Conservation (phyloP, 1,284 basidiomycete species). For the Ceratobasidium sp. region DNA sequence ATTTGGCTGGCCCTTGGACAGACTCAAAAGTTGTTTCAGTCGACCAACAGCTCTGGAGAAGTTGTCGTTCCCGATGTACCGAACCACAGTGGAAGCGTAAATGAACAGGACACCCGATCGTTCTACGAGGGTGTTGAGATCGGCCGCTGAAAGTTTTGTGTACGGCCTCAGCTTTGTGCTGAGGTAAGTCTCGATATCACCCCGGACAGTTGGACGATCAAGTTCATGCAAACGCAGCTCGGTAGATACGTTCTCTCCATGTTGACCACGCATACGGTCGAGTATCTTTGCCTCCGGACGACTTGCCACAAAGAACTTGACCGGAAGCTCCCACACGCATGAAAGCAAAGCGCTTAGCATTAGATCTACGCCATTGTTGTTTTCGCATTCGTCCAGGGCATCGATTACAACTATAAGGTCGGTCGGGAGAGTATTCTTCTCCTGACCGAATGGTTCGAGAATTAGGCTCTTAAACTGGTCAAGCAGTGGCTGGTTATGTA, state of each 20-base stretch:
- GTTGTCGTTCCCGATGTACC: neutral
- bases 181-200: slow-evolving; percentile 17
- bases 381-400: slow-evolving; percentile 1
- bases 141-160: neutral
- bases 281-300: neutral
- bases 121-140: neutral
- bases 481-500: neutral
- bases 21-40: neutral
- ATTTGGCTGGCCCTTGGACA: neutral
- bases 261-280: neutral
- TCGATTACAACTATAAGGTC: neutral
- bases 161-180: neutral
- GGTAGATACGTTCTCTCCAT: neutral
- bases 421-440: neutral
- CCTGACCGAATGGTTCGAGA: neutral
- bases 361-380: neutral
- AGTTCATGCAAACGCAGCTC: slow-evolving; percentile 22
- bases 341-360: neutral
- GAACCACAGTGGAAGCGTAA: slow-evolving; percentile 7
- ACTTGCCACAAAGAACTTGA: neutral
- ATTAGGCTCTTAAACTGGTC: neutral
- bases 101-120: slow-evolving; percentile 10
- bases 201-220: neutral
- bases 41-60: neutral
- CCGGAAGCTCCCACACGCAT: neutral